Percentiles rank a stretch among this genome's conserved stretches.
These are phyloP conservation scores for Metroxylon sagu DNA, from an alignment of 176 grass and related monocot species.

Conservation along the genomic window DNA sequence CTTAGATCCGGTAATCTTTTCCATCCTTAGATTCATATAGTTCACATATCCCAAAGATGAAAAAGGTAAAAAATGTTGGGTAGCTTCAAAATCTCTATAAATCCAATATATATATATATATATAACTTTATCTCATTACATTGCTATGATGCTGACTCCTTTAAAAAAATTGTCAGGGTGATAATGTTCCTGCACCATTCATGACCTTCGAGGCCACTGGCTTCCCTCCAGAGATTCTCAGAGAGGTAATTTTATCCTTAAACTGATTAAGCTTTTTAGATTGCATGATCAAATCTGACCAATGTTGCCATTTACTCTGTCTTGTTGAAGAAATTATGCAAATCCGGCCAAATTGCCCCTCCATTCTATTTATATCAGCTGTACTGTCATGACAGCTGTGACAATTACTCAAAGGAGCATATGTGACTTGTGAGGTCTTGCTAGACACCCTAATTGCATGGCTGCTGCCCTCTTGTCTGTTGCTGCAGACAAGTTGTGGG, in stretches of 20 bases:
- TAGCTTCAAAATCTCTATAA: no score
- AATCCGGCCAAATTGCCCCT: neutral
- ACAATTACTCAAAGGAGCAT: conserved; percentile 21
- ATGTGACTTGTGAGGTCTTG: conserved; percentile 29
- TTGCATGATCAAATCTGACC: no score
- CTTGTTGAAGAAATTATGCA: neutral
- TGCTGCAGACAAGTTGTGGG: conserved; percentile 59
- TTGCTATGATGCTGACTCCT: no score
- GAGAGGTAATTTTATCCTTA: conserved; percentile 67
- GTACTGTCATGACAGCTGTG: conserved; percentile 15
- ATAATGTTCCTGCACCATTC: conserved; percentile 87
- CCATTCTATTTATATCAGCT: neutral
- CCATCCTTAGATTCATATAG: no score
- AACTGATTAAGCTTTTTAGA: neutral
- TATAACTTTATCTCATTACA: no score
- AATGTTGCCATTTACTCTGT: neutral
- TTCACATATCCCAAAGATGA: no score
- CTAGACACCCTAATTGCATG: conserved; percentile 32
- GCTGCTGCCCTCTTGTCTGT: conserved; percentile 37
- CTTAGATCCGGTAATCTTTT: no score
- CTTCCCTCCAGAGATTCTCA: conserved; percentile 89
- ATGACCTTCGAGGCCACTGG: conserved; percentile 97
- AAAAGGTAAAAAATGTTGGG: no score
- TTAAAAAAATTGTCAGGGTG: conserved; percentile 37
- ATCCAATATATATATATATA: no score